Percentiles rank a stretch among this genome's conserved stretches.
Evolutionary conservation across 2,329 filamentous ascomycete species (phyloP).

Genomic region (Cryphonectria japonica): DNA sequence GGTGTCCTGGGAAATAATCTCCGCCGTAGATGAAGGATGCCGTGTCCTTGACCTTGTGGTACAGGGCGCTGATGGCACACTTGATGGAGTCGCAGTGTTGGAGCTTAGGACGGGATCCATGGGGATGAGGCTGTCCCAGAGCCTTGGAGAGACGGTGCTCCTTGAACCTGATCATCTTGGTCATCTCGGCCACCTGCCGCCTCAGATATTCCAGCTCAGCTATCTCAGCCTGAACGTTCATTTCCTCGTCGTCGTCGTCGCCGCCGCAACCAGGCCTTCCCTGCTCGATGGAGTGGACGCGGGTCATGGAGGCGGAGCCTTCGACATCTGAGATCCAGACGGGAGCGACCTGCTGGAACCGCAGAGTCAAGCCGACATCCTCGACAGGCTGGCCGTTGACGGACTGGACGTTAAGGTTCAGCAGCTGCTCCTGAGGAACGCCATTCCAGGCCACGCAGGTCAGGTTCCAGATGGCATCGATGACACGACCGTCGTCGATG

Average conservation of each 20-base stretch:
- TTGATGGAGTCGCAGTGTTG: conserved; percentile 46
- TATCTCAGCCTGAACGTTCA: conserved; percentile 46
- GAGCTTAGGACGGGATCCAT: conserved; percentile 35
- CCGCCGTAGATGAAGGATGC: conserved; percentile 40
- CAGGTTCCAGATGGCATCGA: conserved; percentile 52
- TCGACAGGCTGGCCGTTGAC: conserved; percentile 47
- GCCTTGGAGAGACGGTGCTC: conserved; percentile 44
- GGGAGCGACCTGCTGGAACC: conserved; percentile 51
- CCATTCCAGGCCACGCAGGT: conserved; percentile 48
- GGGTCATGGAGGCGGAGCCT: conserved; percentile 42
- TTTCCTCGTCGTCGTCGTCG: conserved; percentile 33
- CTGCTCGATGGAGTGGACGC: conserved; percentile 32
- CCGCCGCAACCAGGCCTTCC: conserved; percentile 30
- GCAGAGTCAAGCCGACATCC: conserved; percentile 45
- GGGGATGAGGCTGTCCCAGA: conserved; percentile 35
- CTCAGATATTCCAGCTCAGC: conserved; percentile 49
- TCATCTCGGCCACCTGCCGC: conserved; percentile 46
- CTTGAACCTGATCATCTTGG: conserved; percentile 47
- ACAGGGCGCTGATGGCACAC: conserved; percentile 47
- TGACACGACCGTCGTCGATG: conserved; percentile 42
- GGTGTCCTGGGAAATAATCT: conserved; percentile 27
- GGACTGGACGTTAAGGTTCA: conserved; percentile 49
- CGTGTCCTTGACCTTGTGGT: conserved; percentile 43
- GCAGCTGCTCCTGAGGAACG: conserved; percentile 46
- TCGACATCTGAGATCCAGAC: conserved; percentile 48